These are phyloP conservation scores for Sarocladium brachiariae DNA, from an alignment of 2,329 filamentous ascomycete genomes.

Conservation along the genomic window DNA sequence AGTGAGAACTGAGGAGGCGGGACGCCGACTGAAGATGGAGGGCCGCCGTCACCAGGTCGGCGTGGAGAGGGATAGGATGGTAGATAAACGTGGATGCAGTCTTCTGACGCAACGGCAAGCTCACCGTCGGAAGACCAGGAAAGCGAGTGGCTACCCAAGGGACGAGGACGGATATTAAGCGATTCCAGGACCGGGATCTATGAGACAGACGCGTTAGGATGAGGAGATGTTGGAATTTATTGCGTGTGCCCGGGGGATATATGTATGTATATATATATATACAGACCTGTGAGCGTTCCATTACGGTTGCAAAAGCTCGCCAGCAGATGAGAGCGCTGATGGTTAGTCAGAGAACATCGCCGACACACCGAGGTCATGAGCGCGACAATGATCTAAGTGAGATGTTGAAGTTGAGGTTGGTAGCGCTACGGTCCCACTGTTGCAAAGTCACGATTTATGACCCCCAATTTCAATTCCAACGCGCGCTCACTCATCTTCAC, in stretches of 20 bases:
- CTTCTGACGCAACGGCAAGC: slow-evolving; percentile 49
- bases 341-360: no score
- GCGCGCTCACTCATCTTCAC: not conserved
- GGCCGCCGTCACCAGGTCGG: not conserved
- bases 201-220: not conserved
- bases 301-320: no score
- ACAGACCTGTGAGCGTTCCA: not conserved
- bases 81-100: slow-evolving; percentile 45
- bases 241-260: no score
- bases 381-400: not conserved
- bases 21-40: not conserved
- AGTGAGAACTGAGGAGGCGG: slow-evolving; percentile 24
- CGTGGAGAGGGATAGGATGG: slow-evolving; percentile 31
- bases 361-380: no score
- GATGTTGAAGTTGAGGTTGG: not conserved
- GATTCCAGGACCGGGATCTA: slow-evolving; percentile 41
- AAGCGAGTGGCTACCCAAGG: slow-evolving; percentile 35
- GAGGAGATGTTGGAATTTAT: no score
- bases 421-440: slow-evolving; percentile 5
- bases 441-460: no score
- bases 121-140: slow-evolving; percentile 53
- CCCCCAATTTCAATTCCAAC: no score
- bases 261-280: not conserved
- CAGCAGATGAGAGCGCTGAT: no score
- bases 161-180: slow-evolving; percentile 35